Evolutionary conservation across 345 rosid genomes (phyloP), one percentile per base, ranked within the genome.

Genomic region (Adansonia digitata): DNA sequence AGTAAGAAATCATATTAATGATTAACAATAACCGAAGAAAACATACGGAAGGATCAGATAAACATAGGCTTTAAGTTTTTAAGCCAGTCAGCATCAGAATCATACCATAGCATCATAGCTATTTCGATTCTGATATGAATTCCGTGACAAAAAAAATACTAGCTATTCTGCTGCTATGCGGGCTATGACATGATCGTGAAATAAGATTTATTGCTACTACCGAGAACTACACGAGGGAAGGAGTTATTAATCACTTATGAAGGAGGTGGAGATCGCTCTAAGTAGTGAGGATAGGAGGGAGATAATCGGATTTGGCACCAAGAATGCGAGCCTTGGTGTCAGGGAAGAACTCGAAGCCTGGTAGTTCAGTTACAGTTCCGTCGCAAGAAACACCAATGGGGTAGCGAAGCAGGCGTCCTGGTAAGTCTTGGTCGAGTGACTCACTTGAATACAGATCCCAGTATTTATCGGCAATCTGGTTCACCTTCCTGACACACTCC

Each of bases 251-350:
- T 31, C 61, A 68, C 13, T 5, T 9, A 11, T 39, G 71, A 18
- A 31, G 9, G n/a, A 24, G 48, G 9, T 4, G 26, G 22, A 27
- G 67, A 10, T 27, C 55, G n/a, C 24, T 74, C 62, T 77, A 93
- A 73, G 99, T 93, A 17, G 98, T 93, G 42, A 95, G 94, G 84
- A 93, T 93, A 22, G 99, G 97, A 24, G 99, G 99, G 77, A 95
- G 81, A 83, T 88, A 93, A 77, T 95, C 99, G 24, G 99, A 91
- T 77, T 87, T 93, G 65, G 79, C 10, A 49, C 99, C 99, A 15
- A 95, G 94, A 79, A 95, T 65, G 24, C 86, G 92, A 51, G 98
- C 99, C 82, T 90, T 91, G 0, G 98, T 95, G 76, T 95, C 99
- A 0, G 98, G 99, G 87, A 95, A 93, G 88, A 77, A 81, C 80